A percentile compares a stretch with the other conserved stretches of the same genome.
Evolutionary conservation across 1,284 basidiomycete species (phyloP).

Genomic region (Psilocybe mexicana): DNA sequence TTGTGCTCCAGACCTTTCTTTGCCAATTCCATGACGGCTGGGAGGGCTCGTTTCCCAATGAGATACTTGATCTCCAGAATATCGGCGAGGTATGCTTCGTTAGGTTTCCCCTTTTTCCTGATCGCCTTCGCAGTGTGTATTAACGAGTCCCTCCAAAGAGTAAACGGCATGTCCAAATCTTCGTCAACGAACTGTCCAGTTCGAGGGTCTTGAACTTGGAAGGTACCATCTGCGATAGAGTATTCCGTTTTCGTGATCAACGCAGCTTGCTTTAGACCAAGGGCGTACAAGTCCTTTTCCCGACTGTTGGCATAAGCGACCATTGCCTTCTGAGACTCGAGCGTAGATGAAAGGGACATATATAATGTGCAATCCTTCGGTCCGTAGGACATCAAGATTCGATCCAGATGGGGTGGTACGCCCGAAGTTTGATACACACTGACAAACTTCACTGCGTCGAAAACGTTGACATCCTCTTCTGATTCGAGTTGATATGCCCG

Average conservation of each 20-base stretch:
- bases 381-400: neutral
- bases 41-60: constrained; percentile 44
- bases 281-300: constrained; percentile 47
- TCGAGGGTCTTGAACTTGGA: constrained; percentile 32
- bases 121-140: constrained; percentile 55
- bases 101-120: constrained; percentile 35
- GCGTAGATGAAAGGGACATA: constrained; percentile 22
- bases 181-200: constrained; percentile 38
- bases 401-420: neutral
- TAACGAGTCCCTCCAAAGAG: constrained; percentile 51
- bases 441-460: constrained; percentile 39
- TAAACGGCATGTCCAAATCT: constrained; percentile 46
- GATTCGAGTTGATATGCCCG: constrained; percentile 43
- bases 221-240: constrained; percentile 54
- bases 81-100: constrained; percentile 51
- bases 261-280: constrained; percentile 48
- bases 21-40: constrained; percentile 44
- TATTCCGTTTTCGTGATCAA: constrained; percentile 58
- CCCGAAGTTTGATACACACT: neutral
- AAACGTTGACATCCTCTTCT: constrained; percentile 41
- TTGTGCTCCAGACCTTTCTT: constrained; percentile 46
- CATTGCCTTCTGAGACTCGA: constrained; percentile 53
- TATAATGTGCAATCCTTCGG: neutral
- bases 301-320: constrained; percentile 35
- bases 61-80: constrained; percentile 58